Conservation (phyloP, 1,284 basidiomycete species). For the Ganoderma resinaceum region DNA sequence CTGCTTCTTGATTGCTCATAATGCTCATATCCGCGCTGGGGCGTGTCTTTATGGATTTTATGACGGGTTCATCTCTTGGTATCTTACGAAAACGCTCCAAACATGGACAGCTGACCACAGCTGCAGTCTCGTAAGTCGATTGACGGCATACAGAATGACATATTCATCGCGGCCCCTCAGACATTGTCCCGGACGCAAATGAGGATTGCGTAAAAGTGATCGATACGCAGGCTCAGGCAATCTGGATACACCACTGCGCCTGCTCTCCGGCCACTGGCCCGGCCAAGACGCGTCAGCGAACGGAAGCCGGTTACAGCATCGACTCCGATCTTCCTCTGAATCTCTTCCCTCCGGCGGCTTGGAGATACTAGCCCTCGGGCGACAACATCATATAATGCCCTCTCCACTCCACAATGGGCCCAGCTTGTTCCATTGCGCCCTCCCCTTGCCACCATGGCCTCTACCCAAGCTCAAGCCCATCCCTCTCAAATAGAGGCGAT, state of each 20-base stretch:
- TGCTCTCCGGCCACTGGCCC: neutral
- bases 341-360: neutral
- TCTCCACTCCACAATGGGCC: neutral
- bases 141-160: neutral
- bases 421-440: neutral
- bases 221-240: neutral
- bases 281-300: conserved; percentile 1
- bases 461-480: conserved; percentile 16
- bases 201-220: conserved; percentile 1
- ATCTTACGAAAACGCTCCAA: neutral
- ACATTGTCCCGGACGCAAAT: neutral
- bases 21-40: neutral
- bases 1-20: neutral
- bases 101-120: neutral
- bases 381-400: conserved; percentile 5
- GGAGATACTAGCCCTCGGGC: neutral
- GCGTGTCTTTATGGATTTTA: neutral
- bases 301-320: neutral
- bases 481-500: conserved; percentile 31
- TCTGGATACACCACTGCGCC: neutral
- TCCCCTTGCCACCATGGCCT: conserved; percentile 24
- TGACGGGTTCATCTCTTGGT: neutral
- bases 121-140: neutral
- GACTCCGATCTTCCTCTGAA: neutral
- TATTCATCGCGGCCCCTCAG: neutral